Percentiles rank a stretch among this genome's conserved stretches.
phyloP scores from a whole-genome alignment of 768 basidiomycete species.

The Pholiota molesta region DNA sequence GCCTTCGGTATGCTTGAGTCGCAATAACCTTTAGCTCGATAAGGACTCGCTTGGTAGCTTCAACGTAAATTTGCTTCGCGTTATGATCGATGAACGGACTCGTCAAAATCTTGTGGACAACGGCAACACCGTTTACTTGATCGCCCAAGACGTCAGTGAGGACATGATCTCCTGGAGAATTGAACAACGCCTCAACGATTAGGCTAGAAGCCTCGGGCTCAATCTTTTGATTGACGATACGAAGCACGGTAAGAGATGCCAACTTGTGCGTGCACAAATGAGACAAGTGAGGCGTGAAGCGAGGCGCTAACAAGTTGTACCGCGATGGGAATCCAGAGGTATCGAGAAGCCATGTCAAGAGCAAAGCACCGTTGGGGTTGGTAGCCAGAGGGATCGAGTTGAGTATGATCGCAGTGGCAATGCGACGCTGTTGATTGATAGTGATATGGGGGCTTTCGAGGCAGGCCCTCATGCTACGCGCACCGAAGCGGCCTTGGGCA shows the following conservation, averaged over 20 bases:
- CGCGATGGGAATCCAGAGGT: conserved; percentile 94
- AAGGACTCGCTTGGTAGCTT: conserved; percentile 88
- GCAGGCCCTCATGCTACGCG: conserved; percentile 96
- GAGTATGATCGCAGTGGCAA: conserved; percentile 91
- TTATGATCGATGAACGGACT: conserved; percentile 80
- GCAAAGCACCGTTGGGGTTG: conserved; percentile 94
- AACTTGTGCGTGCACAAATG: conserved; percentile 98
- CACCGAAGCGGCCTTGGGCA: conserved; percentile 96
- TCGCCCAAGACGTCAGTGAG: conserved; percentile 93
- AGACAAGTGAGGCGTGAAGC: conserved; percentile 94
- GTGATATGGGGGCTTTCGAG: conserved; percentile 90
- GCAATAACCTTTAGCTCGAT: conserved; percentile 91
- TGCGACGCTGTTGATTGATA: conserved; percentile 89
- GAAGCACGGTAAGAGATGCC: conserved; percentile 90
- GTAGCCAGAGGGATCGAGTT: conserved; percentile 98
- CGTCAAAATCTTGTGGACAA: conserved; percentile 90
- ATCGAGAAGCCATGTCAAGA: conserved; percentile 96
- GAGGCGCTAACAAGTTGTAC: conserved; percentile 91
- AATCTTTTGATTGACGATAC: conserved; percentile 95
- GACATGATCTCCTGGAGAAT: conserved; percentile 87
- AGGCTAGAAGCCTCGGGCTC: conserved; percentile 87
- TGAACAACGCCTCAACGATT: conserved; percentile 89
- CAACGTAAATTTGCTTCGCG: conserved; percentile 72
- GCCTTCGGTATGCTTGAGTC: conserved; percentile 91
- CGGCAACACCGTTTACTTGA: conserved; percentile 94